Evolutionary conservation across 2,329 filamentous ascomycete species (phyloP).

Genomic region (Fusarium austroafricanum): DNA sequence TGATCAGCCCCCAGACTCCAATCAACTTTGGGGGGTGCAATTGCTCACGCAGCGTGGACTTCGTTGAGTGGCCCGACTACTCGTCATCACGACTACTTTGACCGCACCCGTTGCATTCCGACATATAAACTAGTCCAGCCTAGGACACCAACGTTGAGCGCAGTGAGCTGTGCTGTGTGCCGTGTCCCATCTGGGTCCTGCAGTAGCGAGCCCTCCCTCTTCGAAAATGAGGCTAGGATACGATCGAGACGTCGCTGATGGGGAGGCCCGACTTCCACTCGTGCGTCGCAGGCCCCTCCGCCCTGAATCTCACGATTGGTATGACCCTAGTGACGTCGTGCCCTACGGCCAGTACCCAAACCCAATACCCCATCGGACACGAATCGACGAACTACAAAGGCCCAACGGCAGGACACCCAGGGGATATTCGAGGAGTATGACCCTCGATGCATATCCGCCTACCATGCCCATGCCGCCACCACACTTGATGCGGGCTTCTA

Average conservation of each 20-base stretch:
- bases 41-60: constrained; percentile 47
- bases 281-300: constrained; percentile 46
- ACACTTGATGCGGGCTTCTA: constrained; percentile 45
- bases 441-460: constrained; percentile 46
- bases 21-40: constrained; percentile 44
- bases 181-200: constrained; percentile 28
- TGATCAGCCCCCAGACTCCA: constrained; percentile 47
- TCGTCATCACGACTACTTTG: constrained; percentile 37
- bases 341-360: constrained; percentile 42
- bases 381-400: constrained; percentile 49
- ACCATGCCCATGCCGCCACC: constrained; percentile 47
- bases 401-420: constrained; percentile 47
- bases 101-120: constrained; percentile 31
- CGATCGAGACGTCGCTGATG: constrained; percentile 47
- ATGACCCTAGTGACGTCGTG: constrained; percentile 44
- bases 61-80: constrained; percentile 43
- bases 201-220: constrained; percentile 30
- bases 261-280: constrained; percentile 43
- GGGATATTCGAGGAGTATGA: constrained; percentile 46
- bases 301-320: constrained; percentile 43
- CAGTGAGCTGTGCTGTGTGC: constrained; percentile 42
- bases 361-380: constrained; percentile 46
- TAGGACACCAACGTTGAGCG: constrained; percentile 24
- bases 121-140: constrained; percentile 36
- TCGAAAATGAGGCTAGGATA: constrained; percentile 50